Evolutionary conservation across 805 yeast species (phyloP), one percentile per base, ranked within the genome.

Genomic region (Nematodospora valgi): DNA sequence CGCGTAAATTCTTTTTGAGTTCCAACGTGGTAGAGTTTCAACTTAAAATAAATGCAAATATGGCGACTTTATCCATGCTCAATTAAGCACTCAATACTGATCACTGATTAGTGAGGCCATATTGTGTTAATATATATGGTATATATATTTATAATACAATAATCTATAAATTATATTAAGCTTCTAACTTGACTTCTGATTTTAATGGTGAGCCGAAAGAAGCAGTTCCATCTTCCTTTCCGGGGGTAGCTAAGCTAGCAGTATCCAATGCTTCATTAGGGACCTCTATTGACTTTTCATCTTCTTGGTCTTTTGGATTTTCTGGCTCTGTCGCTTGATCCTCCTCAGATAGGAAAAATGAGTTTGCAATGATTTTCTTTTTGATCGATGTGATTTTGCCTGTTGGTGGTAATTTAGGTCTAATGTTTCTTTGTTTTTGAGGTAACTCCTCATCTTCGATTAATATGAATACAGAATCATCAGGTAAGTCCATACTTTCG

Each of bases 381-480:
- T 86, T 87, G 5, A 76, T 60, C 1, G 76, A 72, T 4, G 83
- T 60, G 23, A 89, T 84, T 57, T 83, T 87, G 23, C 96, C 96
- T 20, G 86, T 84, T 5, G 96, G 96, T 9, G 97, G 96, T 33
- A 93, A 64, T 49, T 88, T 81, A 1, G 95, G 82, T 45, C 89
- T 70, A 19, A 72, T 71, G 42, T 80, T 80, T 38, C 89, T 71
- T 46, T 80, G 85, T 50, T 86, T 87, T 38, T 80, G 78, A 0
- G 95, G 88, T 46, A 86, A 68, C 37, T 84, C 89, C 12, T 86
- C 96, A 49, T 89, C 96, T 52, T 88, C 96, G 32, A 83, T 59
- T 33, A 68, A 51, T 2, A 36, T 28, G 9, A 84, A 55, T 3
- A 50, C 43, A 16, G 47, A 41, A 12, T 51, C 46, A 6, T 62